phyloP scores from a whole-genome alignment of 768 basidiomycete species.

The Candolleomyces eurysporus region DNA sequence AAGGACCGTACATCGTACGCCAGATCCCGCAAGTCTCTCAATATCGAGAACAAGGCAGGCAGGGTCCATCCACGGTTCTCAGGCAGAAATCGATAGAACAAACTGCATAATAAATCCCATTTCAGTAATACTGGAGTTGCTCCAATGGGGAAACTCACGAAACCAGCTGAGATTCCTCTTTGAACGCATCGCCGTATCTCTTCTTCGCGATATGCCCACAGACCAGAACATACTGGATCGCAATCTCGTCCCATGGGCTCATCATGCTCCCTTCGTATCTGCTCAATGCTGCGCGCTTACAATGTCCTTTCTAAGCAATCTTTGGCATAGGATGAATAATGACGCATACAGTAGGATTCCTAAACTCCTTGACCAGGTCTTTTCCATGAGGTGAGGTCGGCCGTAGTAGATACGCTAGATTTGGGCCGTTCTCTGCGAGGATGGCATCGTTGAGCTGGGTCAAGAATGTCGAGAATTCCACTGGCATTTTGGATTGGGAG shows the following conservation, averaged over 20 bases:
- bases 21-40: constrained; percentile 80
- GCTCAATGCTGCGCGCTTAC: constrained; percentile 36
- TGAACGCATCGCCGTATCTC: constrained; percentile 71
- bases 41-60: constrained; percentile 75
- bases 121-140: background rate
- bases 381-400: constrained; percentile 78
- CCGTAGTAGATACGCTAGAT: constrained; percentile 71
- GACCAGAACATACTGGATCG: constrained; percentile 77
- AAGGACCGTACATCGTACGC: constrained; percentile 71
- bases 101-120: constrained; percentile 30
- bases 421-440: constrained; percentile 60
- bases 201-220: constrained; percentile 69
- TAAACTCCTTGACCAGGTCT: constrained; percentile 69
- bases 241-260: constrained; percentile 83
- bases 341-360: constrained; percentile 46
- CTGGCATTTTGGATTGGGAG: constrained; percentile 28
- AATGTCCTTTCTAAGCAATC: constrained; percentile 1
- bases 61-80: constrained; percentile 86
- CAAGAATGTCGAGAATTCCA: constrained; percentile 61
- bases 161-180: constrained; percentile 73
- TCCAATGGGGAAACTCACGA: constrained; percentile 49
- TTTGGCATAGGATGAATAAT: background rate
- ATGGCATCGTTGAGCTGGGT: constrained; percentile 61
- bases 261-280: constrained; percentile 63
- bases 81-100: constrained; percentile 78